phyloP scores from a whole-genome alignment of 2,329 filamentous ascomycete species.

The Trichoderma breve region DNA sequence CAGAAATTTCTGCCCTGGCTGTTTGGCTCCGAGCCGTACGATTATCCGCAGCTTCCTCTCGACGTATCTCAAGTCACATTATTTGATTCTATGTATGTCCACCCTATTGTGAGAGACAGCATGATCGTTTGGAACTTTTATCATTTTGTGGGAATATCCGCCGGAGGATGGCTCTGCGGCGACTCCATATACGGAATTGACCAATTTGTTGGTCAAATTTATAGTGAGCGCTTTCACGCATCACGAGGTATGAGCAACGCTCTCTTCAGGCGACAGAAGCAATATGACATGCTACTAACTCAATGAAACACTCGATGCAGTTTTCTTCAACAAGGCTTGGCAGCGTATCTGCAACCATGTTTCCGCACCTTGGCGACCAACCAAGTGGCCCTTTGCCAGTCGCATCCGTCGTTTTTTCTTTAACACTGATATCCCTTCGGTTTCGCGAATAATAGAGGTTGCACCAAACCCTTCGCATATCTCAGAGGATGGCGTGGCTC shows the following conservation, averaged over 20 bases:
- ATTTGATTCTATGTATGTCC: conserved; percentile 45
- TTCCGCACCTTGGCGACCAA: conserved; percentile 33
- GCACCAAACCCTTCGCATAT: conserved; percentile 37
- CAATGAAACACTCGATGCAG: conserved; percentile 20
- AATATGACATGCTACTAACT: background rate
- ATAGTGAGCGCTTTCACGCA: conserved; percentile 28
- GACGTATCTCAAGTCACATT: conserved; percentile 40
- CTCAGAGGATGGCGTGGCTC: conserved; percentile 31
- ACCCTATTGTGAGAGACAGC: conserved; percentile 37
- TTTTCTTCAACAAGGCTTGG: conserved; percentile 38
- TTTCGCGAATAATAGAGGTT: conserved; percentile 34
- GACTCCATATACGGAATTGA: conserved; percentile 25
- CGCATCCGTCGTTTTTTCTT: conserved; percentile 35
- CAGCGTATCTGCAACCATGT: conserved; percentile 36
- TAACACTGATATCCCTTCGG: conserved; percentile 29
- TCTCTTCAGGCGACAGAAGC: background rate
- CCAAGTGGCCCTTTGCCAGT: conserved; percentile 26
- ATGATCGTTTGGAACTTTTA: conserved; percentile 41
- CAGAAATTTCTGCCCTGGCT: conserved; percentile 26
- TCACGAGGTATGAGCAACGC: conserved; percentile 25
- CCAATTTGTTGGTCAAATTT: conserved; percentile 28
- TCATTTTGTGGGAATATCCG: conserved; percentile 30
- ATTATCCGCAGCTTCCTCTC: conserved; percentile 26
- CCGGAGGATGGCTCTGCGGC: conserved; percentile 26
- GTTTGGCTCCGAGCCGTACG: conserved; percentile 22